Evolutionary conservation across 148 eudicot genomes (phyloP), one percentile per base, ranked within the genome.

Genomic region (Fagopyrum homotropicum): DNA sequence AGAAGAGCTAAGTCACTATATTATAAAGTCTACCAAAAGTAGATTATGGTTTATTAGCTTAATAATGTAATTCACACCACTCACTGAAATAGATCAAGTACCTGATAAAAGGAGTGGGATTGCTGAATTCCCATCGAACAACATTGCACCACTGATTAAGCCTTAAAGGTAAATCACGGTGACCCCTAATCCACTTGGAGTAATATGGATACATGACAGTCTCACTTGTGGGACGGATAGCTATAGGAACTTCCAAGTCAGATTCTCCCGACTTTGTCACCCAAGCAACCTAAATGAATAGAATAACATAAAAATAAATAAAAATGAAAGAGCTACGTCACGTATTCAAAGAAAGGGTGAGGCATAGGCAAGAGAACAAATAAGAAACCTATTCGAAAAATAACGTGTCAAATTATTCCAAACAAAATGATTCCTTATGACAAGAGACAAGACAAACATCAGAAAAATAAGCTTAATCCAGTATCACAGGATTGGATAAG

Each of bases 141-240:
- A 96, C 99, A 78, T 96, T 96, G 82, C 98, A 92, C 99, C 99
- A 96, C 70, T 96, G 99, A 77, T 96, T 92, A 69, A 92, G 97
- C 75, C 86, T 89, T 80, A 96, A 77, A 68, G 99, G 99, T 79
- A 92, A 84, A 79, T 96, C 99, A 43, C 98, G 94, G 77, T 96
- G 99, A 71, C 99, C 98, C 79, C 98, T 88, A 72, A 96, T 90
- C 99, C 99, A 96, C 88, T 92, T 96, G 15, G 99, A 92, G 76
- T 79, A 96, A 79, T 92, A 96, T 43, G 99, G 99, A 81, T 96
- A 92, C 99, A 92, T 96, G 35, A 96, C 99, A 60, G 99, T 96
- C 84, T 95, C 99, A 89, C 99, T 96, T 16, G 99, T 96, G 52
- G 99, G 99, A 19, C 99, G 99, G 77, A 96, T 96, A 26, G 99